These are phyloP conservation scores for Xylaria sp. DNA, from an alignment of 2,329 filamentous ascomycete genomes.

Conservation along the genomic window DNA sequence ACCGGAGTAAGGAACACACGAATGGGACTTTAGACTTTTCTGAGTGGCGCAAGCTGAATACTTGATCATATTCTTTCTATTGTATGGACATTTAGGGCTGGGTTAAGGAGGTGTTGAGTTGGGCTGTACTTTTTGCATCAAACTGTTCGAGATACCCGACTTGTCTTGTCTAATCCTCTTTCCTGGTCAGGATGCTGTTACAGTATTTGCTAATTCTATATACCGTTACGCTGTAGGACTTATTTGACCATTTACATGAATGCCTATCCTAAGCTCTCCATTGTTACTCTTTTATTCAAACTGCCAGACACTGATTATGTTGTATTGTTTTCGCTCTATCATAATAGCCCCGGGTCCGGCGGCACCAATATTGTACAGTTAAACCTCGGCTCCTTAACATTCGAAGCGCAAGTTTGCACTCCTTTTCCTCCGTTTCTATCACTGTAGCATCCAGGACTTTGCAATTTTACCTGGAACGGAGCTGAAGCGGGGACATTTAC, in stretches of 20 bases:
- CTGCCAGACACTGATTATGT: not conserved
- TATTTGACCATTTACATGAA: not conserved
- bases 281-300: not conserved
- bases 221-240: not conserved
- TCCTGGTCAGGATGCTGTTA: not conserved
- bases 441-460: not conserved
- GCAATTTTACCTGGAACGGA: not conserved
- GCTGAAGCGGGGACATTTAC: not conserved
- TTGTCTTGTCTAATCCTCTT: constrained; percentile 19
- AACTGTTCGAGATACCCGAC: constrained; percentile 31
- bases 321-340: not conserved
- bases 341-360: not conserved
- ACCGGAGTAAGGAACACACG: not conserved
- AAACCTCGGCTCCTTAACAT: not conserved
- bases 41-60: not conserved
- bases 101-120: not conserved
- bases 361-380: not conserved
- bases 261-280: not conserved
- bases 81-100: not conserved
- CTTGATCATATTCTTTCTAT: constrained; percentile 1
- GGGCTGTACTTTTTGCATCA: constrained; percentile 7
- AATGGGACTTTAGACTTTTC: not conserved
- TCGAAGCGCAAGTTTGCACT: not conserved
- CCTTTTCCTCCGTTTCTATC: not conserved
- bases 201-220: not conserved